phyloP scores from a whole-genome alignment of 2,329 filamentous ascomycete genomes.

The Coniochaeta sp. region DNA sequence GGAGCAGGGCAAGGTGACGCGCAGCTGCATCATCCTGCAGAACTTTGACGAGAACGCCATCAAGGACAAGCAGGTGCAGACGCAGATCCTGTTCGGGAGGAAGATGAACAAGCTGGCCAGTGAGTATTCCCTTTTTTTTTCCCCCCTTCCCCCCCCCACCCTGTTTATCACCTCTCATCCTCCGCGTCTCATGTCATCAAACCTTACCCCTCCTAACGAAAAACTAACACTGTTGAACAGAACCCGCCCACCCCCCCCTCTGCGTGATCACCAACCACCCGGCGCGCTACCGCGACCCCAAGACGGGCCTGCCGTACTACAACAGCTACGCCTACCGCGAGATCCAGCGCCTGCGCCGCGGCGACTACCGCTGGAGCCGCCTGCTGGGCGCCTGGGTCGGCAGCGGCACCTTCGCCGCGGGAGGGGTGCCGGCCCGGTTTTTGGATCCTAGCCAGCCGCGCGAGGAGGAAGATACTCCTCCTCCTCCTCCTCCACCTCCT shows the following conservation, averaged over 20 bases:
- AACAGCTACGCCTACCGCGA: constrained; percentile 76
- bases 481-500: background rate
- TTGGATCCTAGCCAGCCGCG: constrained; percentile 19
- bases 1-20: constrained; percentile 43
- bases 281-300: constrained; percentile 78
- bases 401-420: constrained; percentile 52
- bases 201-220: no score
- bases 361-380: constrained; percentile 76
- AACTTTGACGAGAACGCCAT: constrained; percentile 52
- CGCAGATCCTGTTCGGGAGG: constrained; percentile 50
- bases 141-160: background rate
- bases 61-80: constrained; percentile 49
- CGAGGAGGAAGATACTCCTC: background rate
- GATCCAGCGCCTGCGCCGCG: constrained; percentile 64
- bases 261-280: constrained; percentile 80
- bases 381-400: constrained; percentile 82
- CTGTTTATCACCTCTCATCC: background rate
- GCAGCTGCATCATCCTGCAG: constrained; percentile 51
- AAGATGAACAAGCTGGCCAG: constrained; percentile 52
- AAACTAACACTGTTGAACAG: constrained; percentile 20
- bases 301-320: constrained; percentile 74
- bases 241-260: constrained; percentile 43
- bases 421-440: constrained; percentile 77
- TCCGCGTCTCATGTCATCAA: no score
- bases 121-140: constrained; percentile 21